Base-by-base conservation (phyloP, 768 basidiomycete genomes). In the Lentinus brumalis region DNA sequence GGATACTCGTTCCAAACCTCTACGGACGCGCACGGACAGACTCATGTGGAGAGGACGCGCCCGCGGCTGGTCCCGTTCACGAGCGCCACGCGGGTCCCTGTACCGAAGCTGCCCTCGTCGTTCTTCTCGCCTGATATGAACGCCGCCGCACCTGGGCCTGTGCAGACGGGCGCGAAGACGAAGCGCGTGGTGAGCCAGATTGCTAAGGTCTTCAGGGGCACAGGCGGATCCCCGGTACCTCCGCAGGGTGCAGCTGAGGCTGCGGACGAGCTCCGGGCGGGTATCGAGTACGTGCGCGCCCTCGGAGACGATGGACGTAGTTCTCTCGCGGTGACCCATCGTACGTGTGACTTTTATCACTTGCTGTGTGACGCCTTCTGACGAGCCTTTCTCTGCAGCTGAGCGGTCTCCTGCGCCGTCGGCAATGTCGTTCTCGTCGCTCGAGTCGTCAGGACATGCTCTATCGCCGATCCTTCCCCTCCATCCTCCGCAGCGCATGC, bases 31-130 rank as follows among this genome's bases (percentile, higher is more conserved):
- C 15, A 21, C 41, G 31, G 35, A 31, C 16, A 32, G 30, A 68
- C 65, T 40, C 44, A 16, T 16, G 44, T 8, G 6, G 47, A 49
- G 4, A 49, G 8, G 47, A 69, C 77, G 14, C 81, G 82, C 14
- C 87, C 89, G 38, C 82, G 87, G 35, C 72, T 91, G 32, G 87
- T 90, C 38, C 89, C 86, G 30, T 91, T 92, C 69, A 89, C 86
- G 7, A 83, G 83, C 62, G 84, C 86, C 15, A 80, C 81, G 18
- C 84, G 86, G 18, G 87, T 88, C 29, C 88, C 88, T 18, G 78
- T 84, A 1, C 86, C 88, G 26, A 78, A 80, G 64, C 65, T 79
- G 64, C 69, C 81, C 61, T 67, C 80, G 55, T 57, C 54, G 41
- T 56, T 52, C 46, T 57, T 60, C 60, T 53, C 53, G 14, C 56